phyloP scores from a whole-genome alignment of 495 filamentous ascomycete genomes.

The Lepraria neglecta region DNA sequence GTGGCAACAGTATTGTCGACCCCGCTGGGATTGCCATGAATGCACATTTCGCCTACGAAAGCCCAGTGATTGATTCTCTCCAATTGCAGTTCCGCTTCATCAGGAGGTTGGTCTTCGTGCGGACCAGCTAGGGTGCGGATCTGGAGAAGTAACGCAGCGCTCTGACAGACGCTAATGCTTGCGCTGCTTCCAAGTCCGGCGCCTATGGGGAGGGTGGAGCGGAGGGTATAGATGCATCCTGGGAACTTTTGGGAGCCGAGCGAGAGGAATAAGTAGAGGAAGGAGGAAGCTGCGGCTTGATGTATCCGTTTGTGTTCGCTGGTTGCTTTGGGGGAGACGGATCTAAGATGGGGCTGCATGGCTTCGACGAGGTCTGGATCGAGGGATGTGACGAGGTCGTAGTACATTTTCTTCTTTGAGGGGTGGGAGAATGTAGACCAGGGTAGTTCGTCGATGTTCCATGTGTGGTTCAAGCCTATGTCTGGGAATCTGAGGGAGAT shows the following conservation, averaged over 20 bases:
- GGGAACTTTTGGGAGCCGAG: slow-evolving; percentile 71
- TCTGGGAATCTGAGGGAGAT: slow-evolving; percentile 84
- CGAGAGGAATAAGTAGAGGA: slow-evolving; percentile 89
- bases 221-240: slow-evolving; percentile 80
- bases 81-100: slow-evolving; percentile 75
- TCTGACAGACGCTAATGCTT: slow-evolving; percentile 85
- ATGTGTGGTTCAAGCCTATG: slow-evolving; percentile 76
- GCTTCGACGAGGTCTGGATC: slow-evolving; percentile 73
- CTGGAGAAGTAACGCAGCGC: slow-evolving; percentile 78
- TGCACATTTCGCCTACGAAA: slow-evolving; percentile 92
- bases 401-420: slow-evolving; percentile 86
- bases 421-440: slow-evolving; percentile 75
- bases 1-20: slow-evolving; percentile 97
- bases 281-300: slow-evolving; percentile 68
- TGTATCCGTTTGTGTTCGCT: slow-evolving; percentile 69
- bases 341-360: slow-evolving; percentile 65
- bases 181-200: slow-evolving; percentile 90
- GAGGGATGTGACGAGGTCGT: slow-evolving; percentile 75
- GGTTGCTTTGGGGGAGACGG: slow-evolving; percentile 58
- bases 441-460: slow-evolving; percentile 84
- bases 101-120: slow-evolving; percentile 75
- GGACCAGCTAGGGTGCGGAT: slow-evolving; percentile 80
- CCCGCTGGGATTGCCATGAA: slow-evolving; percentile 91
- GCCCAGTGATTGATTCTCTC: slow-evolving; percentile 97
- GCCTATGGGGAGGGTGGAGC: slow-evolving; percentile 88